Evolutionary conservation across 306 rosid genomes (phyloP).

Genomic region (Pachyrhizus erosus): DNA sequence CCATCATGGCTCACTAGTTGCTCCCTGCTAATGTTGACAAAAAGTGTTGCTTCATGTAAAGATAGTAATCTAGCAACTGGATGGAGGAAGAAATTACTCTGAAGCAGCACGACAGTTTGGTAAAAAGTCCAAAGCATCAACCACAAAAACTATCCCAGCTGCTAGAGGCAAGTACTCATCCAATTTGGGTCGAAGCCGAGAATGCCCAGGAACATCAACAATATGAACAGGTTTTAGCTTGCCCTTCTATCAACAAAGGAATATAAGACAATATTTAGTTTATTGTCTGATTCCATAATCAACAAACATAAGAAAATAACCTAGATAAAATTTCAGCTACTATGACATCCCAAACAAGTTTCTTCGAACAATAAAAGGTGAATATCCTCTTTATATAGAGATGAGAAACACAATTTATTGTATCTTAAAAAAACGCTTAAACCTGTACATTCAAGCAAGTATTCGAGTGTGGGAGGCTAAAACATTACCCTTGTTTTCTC

Average conservation of each 20-base stretch:
- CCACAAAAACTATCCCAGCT: constrained; percentile 84
- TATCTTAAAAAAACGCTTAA: neutral
- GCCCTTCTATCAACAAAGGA: constrained; percentile 61
- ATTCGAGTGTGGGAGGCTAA: constrained; percentile 9
- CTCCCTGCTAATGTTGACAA: neutral
- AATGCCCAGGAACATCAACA: constrained; percentile 96
- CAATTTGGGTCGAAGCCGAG: constrained; percentile 88
- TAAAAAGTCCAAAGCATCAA: constrained; percentile 87
- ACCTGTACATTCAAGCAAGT: neutral
- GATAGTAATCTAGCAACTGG: constrained; percentile 13
- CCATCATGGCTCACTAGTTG: constrained; percentile 13
- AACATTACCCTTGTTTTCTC: constrained; percentile 71
- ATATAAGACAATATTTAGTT: constrained; percentile 28
- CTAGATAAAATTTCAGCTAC: constrained; percentile 9
- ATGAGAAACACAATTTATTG: neutral
- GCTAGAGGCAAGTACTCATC: constrained; percentile 90
- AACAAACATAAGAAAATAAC: constrained; percentile 30
- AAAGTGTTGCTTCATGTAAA: neutral
- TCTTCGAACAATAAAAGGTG: too few species aligned
- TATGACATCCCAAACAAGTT: constrained; percentile 13
- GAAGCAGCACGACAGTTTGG: constrained; percentile 87
- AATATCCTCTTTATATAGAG: neutral
- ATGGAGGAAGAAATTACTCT: constrained; percentile 63
- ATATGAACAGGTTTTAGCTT: constrained; percentile 79
- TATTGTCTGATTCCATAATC: neutral